Evolutionary conservation across 257 asterid species (phyloP).

Genomic region (Plantago elongata): DNA sequence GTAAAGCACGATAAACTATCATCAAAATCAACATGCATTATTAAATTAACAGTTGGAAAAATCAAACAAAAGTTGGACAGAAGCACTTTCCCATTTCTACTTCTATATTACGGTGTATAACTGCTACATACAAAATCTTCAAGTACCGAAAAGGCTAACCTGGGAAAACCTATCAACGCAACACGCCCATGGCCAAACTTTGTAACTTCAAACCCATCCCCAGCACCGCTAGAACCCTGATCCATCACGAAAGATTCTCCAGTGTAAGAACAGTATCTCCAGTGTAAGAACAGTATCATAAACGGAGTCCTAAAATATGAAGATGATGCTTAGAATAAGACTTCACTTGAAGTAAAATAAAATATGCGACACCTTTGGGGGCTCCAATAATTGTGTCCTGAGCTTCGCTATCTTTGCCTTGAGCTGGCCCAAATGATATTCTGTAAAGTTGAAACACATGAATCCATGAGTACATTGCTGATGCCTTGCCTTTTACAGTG

Average conservation of each 20-base stretch:
- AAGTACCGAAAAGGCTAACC: constrained; percentile 44
- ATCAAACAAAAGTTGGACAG: no score
- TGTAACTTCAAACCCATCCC: constrained; percentile 99
- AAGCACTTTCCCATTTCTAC: no score
- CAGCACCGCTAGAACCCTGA: constrained; percentile 96
- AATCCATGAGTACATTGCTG: neutral
- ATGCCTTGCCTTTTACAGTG: neutral
- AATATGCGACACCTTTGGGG: constrained; percentile 71
- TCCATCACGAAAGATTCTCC: constrained; percentile 20
- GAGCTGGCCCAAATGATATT: constrained; percentile 98
- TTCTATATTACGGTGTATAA: neutral
- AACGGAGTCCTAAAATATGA: neutral
- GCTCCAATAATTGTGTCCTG: constrained; percentile 97
- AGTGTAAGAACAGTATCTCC: no score
- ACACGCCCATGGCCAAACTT: constrained; percentile 98
- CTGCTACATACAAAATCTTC: constrained; percentile 6
- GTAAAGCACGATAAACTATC: constrained; percentile 18
- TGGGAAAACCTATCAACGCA: constrained; percentile 96
- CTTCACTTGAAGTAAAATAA: neutral
- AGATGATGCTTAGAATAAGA: neutral
- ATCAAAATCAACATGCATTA: constrained; percentile 12
- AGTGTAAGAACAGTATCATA: constrained; percentile 14
- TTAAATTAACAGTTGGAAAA: no score
- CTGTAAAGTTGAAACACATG: constrained; percentile 34
- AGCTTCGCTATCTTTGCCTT: constrained; percentile 99